These are phyloP conservation scores for Agaricales sp. DNA, from an alignment of 1,284 basidiomycete genomes.

Conservation along the genomic window DNA sequence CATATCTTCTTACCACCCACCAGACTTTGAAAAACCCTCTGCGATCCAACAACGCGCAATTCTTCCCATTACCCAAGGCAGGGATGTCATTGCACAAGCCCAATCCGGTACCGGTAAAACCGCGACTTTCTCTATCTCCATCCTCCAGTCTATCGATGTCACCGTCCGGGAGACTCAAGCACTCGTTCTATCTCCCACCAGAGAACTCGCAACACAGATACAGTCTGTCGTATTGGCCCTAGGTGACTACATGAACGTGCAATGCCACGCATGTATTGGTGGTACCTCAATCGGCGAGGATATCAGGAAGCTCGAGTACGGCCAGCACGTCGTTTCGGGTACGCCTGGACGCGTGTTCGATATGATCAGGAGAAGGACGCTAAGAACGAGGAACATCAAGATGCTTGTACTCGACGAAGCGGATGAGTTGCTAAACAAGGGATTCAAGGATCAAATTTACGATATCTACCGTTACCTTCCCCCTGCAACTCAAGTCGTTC, in stretches of 20 bases:
- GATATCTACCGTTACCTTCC: conserved; percentile 98
- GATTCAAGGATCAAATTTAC: conserved; percentile 99
- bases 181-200: conserved; percentile 89
- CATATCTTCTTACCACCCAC: no score
- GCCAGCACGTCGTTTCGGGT: conserved; percentile 95
- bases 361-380: conserved; percentile 93
- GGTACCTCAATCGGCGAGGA: conserved; percentile 98
- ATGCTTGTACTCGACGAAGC: conserved; percentile 99
- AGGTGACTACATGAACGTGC: conserved; percentile 99
- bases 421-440: conserved; percentile 95
- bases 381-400: conserved; percentile 98
- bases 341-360: conserved; percentile 99
- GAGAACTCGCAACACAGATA: conserved; percentile 95
- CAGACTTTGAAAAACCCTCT: conserved; percentile 98
- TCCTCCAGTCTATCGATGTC: conserved; percentile 93
- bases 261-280: conserved; percentile 98
- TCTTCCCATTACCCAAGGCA: conserved; percentile 87
- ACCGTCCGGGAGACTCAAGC: conserved; percentile 95
- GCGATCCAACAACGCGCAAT: conserved; percentile 99
- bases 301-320: conserved; percentile 96
- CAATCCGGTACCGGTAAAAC: conserved; percentile 99
- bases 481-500: conserved; percentile 95
- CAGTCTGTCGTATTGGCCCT: conserved; percentile 97
- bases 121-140: conserved; percentile 93
- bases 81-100: conserved; percentile 97